Evolutionary conservation across 768 basidiomycete species (phyloP), one percentile per base, ranked within the genome.

Genomic region (Termitomyces sp.): DNA sequence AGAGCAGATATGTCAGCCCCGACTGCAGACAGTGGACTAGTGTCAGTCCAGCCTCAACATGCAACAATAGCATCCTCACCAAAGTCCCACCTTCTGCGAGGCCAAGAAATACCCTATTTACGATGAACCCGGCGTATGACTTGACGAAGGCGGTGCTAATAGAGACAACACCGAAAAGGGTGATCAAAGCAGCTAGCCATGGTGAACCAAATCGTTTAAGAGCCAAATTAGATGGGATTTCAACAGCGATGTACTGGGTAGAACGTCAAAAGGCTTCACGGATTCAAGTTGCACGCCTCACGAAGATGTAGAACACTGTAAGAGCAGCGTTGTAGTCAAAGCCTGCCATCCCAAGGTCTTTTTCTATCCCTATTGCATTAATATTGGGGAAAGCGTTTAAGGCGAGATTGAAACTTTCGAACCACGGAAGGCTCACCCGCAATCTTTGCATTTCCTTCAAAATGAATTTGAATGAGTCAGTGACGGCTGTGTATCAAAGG

Each of bases 301-400:
- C 68, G 40, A 67, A 69, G 54, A 74, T 62, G 49, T 76, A 77
- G 63, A 77, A 76, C 12, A 75, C 57, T 8, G 76, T 76, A 4
- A 77, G 66, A 13, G 74, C 73, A 36, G 74, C 69, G 55, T 77
- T 75, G 51, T 74, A 76, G 55, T 76, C 73, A 48, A 72, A 73
- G 4, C 74, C 74, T 7, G 57, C 59, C 72, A 76, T 73, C 18
- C 72, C 71, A 7, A 76, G 70, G 59, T 76, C 75, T 58, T 69
- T 70, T 58, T 75, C 74, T 38, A 76, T 66, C 18, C 68, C 68
- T 69, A 32, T 55, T 22, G 5, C 7, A 42, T 18, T 7, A 16
- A 8, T 28, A 28, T 28, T 28, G 28, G 4, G 9, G 6, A 46
- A 20, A 39, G 28, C 16, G n/a, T 9, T 33, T 18, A 18, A 33